Base-by-base conservation (phyloP, 2,329 filamentous ascomycete genomes). In the Cylindrodendrum hubeiense region DNA sequence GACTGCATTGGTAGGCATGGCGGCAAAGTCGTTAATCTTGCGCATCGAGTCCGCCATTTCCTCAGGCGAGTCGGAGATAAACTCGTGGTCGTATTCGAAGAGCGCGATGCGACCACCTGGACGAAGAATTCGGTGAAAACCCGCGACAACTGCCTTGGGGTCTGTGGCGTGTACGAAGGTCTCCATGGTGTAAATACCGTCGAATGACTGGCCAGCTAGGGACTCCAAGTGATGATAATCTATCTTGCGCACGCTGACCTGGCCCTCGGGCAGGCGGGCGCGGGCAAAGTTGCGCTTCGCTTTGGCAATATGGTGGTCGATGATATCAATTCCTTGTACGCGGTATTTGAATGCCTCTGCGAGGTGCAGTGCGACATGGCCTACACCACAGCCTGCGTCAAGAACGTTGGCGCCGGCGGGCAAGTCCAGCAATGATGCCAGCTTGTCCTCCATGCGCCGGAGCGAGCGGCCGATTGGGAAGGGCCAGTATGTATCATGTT, bases 181-280 rank as follows among this genome's bases (percentile, higher is more conserved):
- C 74, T 88, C 85, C 81, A 87, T 85, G 0, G 85, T 87, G 71
- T 87, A 88, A 34, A 84, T 74, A 6, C 85, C 85, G 58, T 88
- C 85, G 51, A 85, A 81, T 0, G 78, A 82, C 1, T 70, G 71
- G 26, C 76, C 69, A 0, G 69, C 61, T 22, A 86, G 74, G 13
- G 63, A 58, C 2, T 83, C 79, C 2, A 88, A 78, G 65, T 87
- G 77, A 68, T 88, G 85, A 68, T 87, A 88, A 67, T 88, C 84
- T 72, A 80, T 82, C 60, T 77, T 78, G 3, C 67, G 72, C 13
- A 83, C 80, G 1, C 73, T 71, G 15, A 87, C 70, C 33, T 73
- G 69, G 4, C 78, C 77, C 9, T 78, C 61, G 0, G 76, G 68
- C 4, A 85, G 71, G 1, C 75, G 74, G 1, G 72, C 70, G 7